phyloP scores from a whole-genome alignment of 2,329 filamentous ascomycete species.

The Chaetomium sp. region DNA sequence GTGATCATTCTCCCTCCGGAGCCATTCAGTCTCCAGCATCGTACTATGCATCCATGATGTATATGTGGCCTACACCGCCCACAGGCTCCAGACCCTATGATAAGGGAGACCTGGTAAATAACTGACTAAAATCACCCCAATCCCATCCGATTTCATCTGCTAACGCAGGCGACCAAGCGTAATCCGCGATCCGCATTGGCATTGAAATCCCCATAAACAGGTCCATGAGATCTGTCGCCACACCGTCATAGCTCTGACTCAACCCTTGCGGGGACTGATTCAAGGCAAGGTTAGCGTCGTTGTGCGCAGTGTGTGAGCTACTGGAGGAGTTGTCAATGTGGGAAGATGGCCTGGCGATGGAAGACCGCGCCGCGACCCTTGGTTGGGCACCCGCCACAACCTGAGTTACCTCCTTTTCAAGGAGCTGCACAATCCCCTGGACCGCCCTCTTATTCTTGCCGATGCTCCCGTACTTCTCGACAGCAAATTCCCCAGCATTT shows the following conservation, averaged over 20 bases:
- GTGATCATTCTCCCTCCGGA: not conserved
- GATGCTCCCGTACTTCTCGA: slow-evolving; percentile 12
- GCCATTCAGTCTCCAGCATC: not conserved
- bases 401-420: slow-evolving; percentile 5
- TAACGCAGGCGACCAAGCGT: slow-evolving; percentile 9
- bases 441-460: slow-evolving; percentile 6
- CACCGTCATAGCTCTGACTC: not conserved
- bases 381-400: slow-evolving; percentile 10
- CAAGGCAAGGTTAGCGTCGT: not conserved
- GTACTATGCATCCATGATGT: too few species aligned
- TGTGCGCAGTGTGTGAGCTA: not conserved
- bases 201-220: not conserved
- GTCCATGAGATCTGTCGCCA: not conserved
- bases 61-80: not conserved
- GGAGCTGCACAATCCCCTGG: slow-evolving; percentile 9
- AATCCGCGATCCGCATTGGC: not conserved
- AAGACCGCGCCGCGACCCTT: not conserved
- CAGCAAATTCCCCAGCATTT: slow-evolving; percentile 9
- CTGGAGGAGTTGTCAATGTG: not conserved
- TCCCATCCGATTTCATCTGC: slow-evolving; percentile 14
- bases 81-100: not conserved
- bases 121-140: slow-evolving; percentile 12
- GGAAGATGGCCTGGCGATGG: not conserved
- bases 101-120: not conserved
- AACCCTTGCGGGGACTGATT: not conserved